phyloP scores from a whole-genome alignment of 345 rosid genomes.

The Rhodamnia rubescens region DNA sequence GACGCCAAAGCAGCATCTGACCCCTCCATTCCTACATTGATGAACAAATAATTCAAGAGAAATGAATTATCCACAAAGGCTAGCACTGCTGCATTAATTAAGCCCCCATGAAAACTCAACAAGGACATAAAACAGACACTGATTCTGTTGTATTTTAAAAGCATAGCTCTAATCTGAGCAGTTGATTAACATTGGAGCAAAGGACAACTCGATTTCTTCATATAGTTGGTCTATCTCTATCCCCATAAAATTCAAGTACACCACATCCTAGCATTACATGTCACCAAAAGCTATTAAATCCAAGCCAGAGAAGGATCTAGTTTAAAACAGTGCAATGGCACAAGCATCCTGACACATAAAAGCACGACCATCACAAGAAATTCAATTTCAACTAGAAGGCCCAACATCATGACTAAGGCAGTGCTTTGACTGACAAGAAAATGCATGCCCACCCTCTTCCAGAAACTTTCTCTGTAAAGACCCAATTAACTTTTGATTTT shows the following conservation, averaged over 20 bases:
- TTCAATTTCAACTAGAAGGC: background rate
- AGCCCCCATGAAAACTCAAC: background rate
- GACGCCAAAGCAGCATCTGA: conserved; percentile 88
- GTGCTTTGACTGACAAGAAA: background rate
- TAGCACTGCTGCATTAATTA: background rate
- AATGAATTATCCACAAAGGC: background rate
- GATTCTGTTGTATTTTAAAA: background rate
- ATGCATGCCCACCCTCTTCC: background rate
- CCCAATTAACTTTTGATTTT: background rate
- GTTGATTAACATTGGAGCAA: background rate
- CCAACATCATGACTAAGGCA: background rate
- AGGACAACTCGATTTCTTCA: background rate
- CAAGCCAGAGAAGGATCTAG: background rate
- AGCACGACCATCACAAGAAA: background rate
- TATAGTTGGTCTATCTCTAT: background rate
- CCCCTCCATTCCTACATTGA: conserved; percentile 64
- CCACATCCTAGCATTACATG: background rate
- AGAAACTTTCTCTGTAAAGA: background rate
- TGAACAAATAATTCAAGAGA: background rate
- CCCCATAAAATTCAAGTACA: background rate
- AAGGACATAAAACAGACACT: background rate
- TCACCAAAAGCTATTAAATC: background rate
- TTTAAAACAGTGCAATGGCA: background rate
- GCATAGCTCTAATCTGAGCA: background rate
- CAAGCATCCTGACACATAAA: background rate